A percentile compares a stretch with the other conserved stretches of the same genome.
phyloP scores from a whole-genome alignment of 257 asterid genomes.

The Lavandula angustifolia region DNA sequence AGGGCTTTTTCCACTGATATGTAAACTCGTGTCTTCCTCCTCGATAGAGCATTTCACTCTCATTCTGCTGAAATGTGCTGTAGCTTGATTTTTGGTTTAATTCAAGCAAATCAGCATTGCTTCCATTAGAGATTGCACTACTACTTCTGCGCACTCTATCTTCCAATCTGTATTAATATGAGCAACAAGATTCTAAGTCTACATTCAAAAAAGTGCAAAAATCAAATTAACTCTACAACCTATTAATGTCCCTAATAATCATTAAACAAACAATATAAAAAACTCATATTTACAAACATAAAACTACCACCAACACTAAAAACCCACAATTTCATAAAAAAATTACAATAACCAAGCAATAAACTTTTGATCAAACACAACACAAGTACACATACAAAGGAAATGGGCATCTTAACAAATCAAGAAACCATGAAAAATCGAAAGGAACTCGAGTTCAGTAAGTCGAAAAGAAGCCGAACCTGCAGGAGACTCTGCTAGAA shows the following conservation, averaged over 20 bases:
- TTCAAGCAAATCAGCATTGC: constrained; percentile 40
- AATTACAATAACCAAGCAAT: neutral
- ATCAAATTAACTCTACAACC: constrained; percentile 23
- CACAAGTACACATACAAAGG: neutral
- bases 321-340: constrained; percentile 9
- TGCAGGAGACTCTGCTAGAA: constrained; percentile 46
- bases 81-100: constrained; percentile 45
- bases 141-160: constrained; percentile 40
- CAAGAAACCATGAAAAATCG: constrained; percentile 23
- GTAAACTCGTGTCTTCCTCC: neutral
- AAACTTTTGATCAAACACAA: constrained; percentile 14
- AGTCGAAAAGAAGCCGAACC: constrained; percentile 45
- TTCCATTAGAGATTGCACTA: constrained; percentile 34
- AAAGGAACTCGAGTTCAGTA: neutral
- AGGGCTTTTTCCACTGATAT: constrained; percentile 16
- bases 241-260: constrained; percentile 5
- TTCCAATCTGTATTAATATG: constrained; percentile 51
- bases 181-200: constrained; percentile 14
- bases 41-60: constrained; percentile 29
- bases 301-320: constrained; percentile 22
- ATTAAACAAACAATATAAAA: neutral
- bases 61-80: constrained; percentile 34
- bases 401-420: constrained; percentile 10
- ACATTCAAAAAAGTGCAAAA: constrained; percentile 19
- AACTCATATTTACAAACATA: neutral